A percentile compares a stretch with the other conserved stretches of the same genome.
Conservation (phyloP, 306 rosid species). For the Prunus fruticosa region DNA sequence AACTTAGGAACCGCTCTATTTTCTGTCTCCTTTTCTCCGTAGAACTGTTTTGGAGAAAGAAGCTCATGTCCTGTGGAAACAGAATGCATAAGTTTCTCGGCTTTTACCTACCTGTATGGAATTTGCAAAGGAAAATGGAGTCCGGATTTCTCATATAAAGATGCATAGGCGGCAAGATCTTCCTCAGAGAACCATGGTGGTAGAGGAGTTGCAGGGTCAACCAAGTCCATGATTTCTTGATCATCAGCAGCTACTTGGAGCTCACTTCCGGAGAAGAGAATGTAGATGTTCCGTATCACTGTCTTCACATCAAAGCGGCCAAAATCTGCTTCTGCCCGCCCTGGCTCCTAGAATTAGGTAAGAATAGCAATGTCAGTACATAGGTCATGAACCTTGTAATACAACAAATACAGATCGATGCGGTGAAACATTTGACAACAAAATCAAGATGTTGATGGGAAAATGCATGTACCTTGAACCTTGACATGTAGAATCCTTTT, state of each 20-base stretch:
- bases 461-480: constrained; percentile 46
- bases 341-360: constrained; percentile 37
- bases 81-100: neutral
- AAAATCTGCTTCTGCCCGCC: constrained; percentile 58
- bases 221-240: constrained; percentile 66
- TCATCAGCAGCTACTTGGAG: constrained; percentile 44
- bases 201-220: constrained; percentile 47
- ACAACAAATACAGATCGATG: neutral
- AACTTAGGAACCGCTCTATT: neutral
- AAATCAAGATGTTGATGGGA: neutral
- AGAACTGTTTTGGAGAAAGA: no score
- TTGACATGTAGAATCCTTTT: constrained; percentile 42
- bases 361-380: neutral
- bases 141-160: constrained; percentile 53
- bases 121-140: constrained; percentile 53
- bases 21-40: no score
- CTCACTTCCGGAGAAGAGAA: constrained; percentile 55
- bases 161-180: constrained; percentile 50
- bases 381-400: neutral
- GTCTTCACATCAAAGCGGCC: constrained; percentile 53
- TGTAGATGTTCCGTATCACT: constrained; percentile 50
- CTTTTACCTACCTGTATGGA: constrained; percentile 43
- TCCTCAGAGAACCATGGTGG: constrained; percentile 63
- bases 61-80: neutral
- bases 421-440: neutral